Evolutionary conservation across 495 filamentous ascomycete genomes (phyloP).

Genomic region (Jackrogersella minutella): DNA sequence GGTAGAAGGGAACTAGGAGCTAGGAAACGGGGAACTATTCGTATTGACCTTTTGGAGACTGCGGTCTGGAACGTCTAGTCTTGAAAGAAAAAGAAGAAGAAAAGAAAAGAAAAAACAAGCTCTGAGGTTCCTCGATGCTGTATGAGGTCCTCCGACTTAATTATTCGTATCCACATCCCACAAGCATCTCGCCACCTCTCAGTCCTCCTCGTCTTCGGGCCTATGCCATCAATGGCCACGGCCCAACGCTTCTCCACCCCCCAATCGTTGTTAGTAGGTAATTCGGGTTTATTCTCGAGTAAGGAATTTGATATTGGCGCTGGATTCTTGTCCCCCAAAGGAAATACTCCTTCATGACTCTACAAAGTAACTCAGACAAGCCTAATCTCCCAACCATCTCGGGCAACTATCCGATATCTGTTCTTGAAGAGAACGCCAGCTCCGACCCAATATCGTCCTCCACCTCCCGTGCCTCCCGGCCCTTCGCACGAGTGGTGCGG

Average conservation of each 20-base stretch:
- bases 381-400: constrained; percentile 35
- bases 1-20: constrained; percentile 28
- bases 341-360: constrained; percentile 45
- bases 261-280: constrained; percentile 38
- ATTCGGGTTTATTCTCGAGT: constrained; percentile 34
- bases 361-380: constrained; percentile 37
- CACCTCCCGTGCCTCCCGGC: constrained; percentile 14
- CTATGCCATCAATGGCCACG: constrained; percentile 38
- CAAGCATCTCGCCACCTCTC: constrained; percentile 24
- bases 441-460: constrained; percentile 31
- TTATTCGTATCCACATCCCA: constrained; percentile 29
- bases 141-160: constrained; percentile 26
- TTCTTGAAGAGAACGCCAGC: constrained; percentile 32
- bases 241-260: constrained; percentile 33
- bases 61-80: constrained; percentile 15
- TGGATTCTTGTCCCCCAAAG: constrained; percentile 11
- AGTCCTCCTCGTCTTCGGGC: constrained; percentile 24
- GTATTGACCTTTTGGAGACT: constrained; percentile 21
- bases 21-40: constrained; percentile 16
- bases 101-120: constrained; percentile 3
- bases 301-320: constrained; percentile 36
- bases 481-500: constrained; percentile 30
- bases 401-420: constrained; percentile 33
- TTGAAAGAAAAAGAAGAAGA: no score
- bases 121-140: constrained; percentile 20